phyloP scores from a whole-genome alignment of 2,329 filamentous ascomycete species.

The Fusarium piperis region DNA sequence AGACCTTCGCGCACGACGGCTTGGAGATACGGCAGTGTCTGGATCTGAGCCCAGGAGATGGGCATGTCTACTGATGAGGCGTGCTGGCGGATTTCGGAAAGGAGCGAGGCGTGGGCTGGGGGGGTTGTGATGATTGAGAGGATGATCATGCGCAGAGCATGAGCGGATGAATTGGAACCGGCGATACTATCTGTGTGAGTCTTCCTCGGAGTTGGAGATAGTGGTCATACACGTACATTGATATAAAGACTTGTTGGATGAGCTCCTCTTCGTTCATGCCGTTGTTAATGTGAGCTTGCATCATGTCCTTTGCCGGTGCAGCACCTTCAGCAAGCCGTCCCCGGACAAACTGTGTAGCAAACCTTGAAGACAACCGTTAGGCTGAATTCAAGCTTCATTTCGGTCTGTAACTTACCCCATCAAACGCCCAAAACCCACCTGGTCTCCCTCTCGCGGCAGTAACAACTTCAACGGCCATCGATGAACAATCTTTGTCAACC shows the following conservation, averaged over 20 bases:
- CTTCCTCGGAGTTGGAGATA: rapidly evolving
- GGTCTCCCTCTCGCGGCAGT: conserved; percentile 50
- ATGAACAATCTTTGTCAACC: conserved; percentile 48
- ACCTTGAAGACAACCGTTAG: conserved; percentile 10
- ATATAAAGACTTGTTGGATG: conserved; percentile 52
- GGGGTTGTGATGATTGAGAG: conserved; percentile 60
- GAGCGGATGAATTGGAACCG: conserved; percentile 69
- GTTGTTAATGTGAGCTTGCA: conserved; percentile 51
- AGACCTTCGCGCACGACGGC: conserved; percentile 67
- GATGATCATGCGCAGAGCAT: conserved; percentile 60
- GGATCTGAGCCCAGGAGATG: conserved; percentile 58
- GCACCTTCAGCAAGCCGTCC: conserved; percentile 31
- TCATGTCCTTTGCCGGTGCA: conserved; percentile 48
- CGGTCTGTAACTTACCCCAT: conserved; percentile 45
- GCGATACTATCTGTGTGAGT: conserved; percentile 56
- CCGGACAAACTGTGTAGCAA: conserved; percentile 36
- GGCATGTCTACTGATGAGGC: conserved; percentile 47
- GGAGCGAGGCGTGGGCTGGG: conserved; percentile 52
- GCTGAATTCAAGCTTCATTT: too few relatives aligned
- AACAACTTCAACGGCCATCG: conserved; percentile 50
- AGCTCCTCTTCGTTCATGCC: conserved; percentile 49
- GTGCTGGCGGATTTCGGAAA: conserved; percentile 57
- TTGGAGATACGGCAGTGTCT: conserved; percentile 63
- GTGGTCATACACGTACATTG: conserved; percentile 44
- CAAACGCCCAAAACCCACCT: conserved; percentile 51